Percentiles rank a stretch among this genome's conserved stretches.
Conservation (phyloP, 495 filamentous ascomycete genomes). For the Pyrenula massariospora region DNA sequence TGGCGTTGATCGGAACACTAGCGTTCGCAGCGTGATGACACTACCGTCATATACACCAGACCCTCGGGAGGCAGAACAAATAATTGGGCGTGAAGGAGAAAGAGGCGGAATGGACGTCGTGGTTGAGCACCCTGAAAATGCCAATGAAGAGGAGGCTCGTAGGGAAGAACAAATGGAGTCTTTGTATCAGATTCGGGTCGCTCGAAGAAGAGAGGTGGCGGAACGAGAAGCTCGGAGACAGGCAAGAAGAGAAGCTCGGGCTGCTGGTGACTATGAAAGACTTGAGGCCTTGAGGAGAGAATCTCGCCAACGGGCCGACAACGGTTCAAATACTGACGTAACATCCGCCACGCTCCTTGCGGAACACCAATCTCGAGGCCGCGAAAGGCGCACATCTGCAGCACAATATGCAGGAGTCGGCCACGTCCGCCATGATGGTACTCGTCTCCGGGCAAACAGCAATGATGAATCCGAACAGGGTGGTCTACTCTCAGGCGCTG, state of each 20-base stretch:
- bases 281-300: slow-evolving; percentile 45
- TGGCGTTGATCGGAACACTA: slow-evolving; percentile 72
- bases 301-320: slow-evolving; percentile 19
- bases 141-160: slow-evolving; percentile 61
- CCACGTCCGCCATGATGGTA: slow-evolving; percentile 79
- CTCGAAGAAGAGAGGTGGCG: slow-evolving; percentile 60
- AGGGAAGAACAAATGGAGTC: slow-evolving; percentile 91
- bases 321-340: slow-evolving; percentile 17
- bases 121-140: slow-evolving; percentile 67
- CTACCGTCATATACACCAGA: slow-evolving; percentile 67
- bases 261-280: slow-evolving; percentile 50
- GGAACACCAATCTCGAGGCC: slow-evolving; percentile 55
- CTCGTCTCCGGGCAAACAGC: slow-evolving; percentile 68
- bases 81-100: slow-evolving; percentile 87
- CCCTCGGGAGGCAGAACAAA: slow-evolving; percentile 62
- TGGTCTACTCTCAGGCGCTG: slow-evolving; percentile 55
- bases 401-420: slow-evolving; percentile 83
- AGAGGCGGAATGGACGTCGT: slow-evolving; percentile 86
- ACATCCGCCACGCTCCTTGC: slow-evolving; percentile 36
- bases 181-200: slow-evolving; percentile 76
- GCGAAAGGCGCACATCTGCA: slow-evolving; percentile 65
- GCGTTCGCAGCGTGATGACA: slow-evolving; percentile 83
- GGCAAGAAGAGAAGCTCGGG: slow-evolving; percentile 54
- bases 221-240: slow-evolving; percentile 66
- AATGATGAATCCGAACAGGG: slow-evolving; percentile 48